These are phyloP conservation scores for Fusarium agapanthi DNA, from an alignment of 2,329 filamentous ascomycete genomes.

Conservation along the genomic window DNA sequence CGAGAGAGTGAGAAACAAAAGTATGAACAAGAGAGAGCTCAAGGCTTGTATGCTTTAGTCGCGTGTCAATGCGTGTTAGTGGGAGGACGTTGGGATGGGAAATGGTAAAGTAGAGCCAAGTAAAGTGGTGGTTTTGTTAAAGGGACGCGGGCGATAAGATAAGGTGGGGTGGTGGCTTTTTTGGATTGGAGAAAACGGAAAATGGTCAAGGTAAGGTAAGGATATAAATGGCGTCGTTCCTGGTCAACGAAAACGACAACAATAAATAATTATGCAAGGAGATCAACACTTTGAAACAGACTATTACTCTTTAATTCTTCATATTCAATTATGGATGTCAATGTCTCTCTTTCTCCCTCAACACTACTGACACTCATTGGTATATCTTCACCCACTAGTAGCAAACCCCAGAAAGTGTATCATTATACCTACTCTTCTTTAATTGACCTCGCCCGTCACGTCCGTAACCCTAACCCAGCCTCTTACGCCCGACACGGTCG, in stretches of 20 bases:
- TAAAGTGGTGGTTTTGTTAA: slow-evolving; percentile 30
- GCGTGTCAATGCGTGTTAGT: slow-evolving; percentile 27
- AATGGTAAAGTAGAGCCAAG: background rate
- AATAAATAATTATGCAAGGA: slow-evolving; percentile 9
- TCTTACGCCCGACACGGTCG: slow-evolving; percentile 28
- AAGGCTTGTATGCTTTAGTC: background rate
- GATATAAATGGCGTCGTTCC: slow-evolving; percentile 1
- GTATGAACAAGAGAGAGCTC: background rate
- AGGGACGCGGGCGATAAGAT: slow-evolving; percentile 33
- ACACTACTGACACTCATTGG: background rate
- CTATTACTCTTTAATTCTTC: background rate
- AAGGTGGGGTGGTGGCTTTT: slow-evolving; percentile 20
- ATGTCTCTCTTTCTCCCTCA: background rate
- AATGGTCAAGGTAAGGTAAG: background rate
- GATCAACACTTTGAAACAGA: background rate
- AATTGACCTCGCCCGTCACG: slow-evolving; percentile 11
- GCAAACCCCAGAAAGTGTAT: background rate
- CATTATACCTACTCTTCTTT: background rate
- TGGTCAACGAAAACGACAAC: slow-evolving; percentile 23
- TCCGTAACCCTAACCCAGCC: slow-evolving; percentile 22
- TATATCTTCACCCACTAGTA: background rate
- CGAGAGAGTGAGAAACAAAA: background rate
- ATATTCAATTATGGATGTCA: background rate
- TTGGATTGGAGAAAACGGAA: background rate
- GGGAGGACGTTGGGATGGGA: slow-evolving; percentile 17